These are phyloP conservation scores for Excoecaria cochinchinensis DNA, from an alignment of 345 rosid genomes.

Conservation along the genomic window DNA sequence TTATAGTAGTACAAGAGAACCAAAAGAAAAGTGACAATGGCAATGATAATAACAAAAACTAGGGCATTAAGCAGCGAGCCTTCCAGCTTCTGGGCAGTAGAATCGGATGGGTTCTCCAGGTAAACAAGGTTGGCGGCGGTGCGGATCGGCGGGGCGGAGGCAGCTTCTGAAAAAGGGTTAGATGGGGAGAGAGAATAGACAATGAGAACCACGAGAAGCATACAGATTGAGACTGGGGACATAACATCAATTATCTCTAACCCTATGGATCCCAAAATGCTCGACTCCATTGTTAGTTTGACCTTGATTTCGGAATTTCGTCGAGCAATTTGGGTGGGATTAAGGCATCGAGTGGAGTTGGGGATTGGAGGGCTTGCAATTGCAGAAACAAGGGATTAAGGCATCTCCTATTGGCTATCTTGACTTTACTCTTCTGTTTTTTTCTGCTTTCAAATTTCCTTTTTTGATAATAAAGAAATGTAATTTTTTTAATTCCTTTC, in stretches of 20 bases:
- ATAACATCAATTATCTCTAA: slow-evolving; percentile 91
- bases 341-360: background rate
- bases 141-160: slow-evolving; percentile 58
- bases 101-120: slow-evolving; percentile 77
- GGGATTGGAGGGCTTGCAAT: background rate
- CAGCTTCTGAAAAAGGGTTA: slow-evolving; percentile 42
- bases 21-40: slow-evolving; percentile 75
- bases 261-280: slow-evolving; percentile 67
- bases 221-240: slow-evolving; percentile 94
- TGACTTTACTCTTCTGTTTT: too few relatives aligned
- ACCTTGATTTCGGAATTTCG: slow-evolving; percentile 2
- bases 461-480: too few relatives aligned
- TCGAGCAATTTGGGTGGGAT: slow-evolving; percentile 20
- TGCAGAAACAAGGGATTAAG: background rate
- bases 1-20: slow-evolving; percentile 90
- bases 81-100: slow-evolving; percentile 73
- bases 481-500: too few relatives aligned
- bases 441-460: too few relatives aligned
- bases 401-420: too few relatives aligned
- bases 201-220: slow-evolving; percentile 88
- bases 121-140: slow-evolving; percentile 95
- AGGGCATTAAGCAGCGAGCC: slow-evolving; percentile 84
- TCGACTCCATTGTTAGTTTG: slow-evolving; percentile 26
- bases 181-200: slow-evolving; percentile 80
- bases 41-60: slow-evolving; percentile 75